A percentile compares a stretch with the other conserved stretches of the same genome.
phyloP scores from a whole-genome alignment of 805 yeast species.

The Cyberlindnera lachancei region DNA sequence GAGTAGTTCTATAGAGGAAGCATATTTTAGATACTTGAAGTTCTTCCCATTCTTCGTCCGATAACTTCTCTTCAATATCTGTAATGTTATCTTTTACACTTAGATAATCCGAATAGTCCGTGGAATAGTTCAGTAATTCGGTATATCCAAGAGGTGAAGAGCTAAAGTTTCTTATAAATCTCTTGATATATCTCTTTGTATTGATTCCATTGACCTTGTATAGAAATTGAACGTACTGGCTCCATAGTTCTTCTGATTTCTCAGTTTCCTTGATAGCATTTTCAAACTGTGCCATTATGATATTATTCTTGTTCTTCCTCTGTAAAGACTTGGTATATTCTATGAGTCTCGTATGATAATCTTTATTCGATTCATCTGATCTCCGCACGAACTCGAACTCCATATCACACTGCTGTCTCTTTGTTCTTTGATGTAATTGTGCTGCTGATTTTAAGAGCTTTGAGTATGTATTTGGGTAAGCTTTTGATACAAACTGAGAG shows the following conservation, averaged over 20 bases:
- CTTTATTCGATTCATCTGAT: slow-evolving; percentile 1
- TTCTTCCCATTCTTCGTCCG: slow-evolving; percentile 1
- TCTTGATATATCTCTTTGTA: too few relatives aligned
- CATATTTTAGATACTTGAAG: not conserved
- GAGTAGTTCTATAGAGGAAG: too few relatives aligned
- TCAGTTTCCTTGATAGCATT: slow-evolving; percentile 5
- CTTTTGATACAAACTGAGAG: slow-evolving; percentile 33
- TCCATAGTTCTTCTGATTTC: slow-evolving; percentile 10
- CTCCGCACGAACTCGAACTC: slow-evolving; percentile 29
- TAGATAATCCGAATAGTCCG: too few relatives aligned
- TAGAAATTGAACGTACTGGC: slow-evolving; percentile 6
- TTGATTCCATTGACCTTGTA: too few relatives aligned
- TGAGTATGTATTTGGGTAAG: slow-evolving; percentile 26
- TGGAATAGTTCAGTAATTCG: too few relatives aligned
- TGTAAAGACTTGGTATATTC: too few relatives aligned
- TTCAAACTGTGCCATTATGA: slow-evolving; percentile 8
- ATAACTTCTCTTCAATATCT: not conserved
- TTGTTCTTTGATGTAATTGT: slow-evolving; percentile 25
- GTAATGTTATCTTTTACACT: too few relatives aligned
- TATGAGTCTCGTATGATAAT: slow-evolving; percentile 6
- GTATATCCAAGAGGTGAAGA: too few relatives aligned
- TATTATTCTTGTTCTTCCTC: too few relatives aligned
- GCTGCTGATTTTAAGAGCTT: slow-evolving; percentile 31
- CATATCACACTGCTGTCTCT: slow-evolving; percentile 21
- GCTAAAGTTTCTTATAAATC: too few relatives aligned